Percentiles rank a stretch among this genome's conserved stretches.
These are phyloP conservation scores for Neonectria punicea DNA, from an alignment of 2,329 filamentous ascomycete genomes.

Conservation along the genomic window DNA sequence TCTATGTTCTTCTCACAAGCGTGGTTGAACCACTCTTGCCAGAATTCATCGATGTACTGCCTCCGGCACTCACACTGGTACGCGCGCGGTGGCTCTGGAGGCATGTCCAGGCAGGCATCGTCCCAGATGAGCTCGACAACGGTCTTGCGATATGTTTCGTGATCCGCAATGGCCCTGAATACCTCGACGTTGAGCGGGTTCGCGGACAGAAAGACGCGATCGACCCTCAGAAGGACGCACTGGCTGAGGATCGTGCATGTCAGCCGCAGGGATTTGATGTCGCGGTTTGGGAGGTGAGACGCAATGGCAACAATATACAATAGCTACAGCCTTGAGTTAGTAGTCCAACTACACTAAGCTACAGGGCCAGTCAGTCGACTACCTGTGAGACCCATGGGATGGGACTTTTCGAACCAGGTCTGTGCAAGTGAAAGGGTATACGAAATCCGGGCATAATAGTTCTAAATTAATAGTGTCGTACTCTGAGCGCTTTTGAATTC, in stretches of 20 bases:
- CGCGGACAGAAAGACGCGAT: slow-evolving; percentile 7
- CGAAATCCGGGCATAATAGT: too few relatives aligned
- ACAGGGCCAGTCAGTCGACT: too few relatives aligned
- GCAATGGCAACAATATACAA: not conserved
- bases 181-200: slow-evolving; percentile 3
- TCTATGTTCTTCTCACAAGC: not conserved
- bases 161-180: not conserved
- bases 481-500: too few relatives aligned
- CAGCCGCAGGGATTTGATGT: slow-evolving; percentile 6
- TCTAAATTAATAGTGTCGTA: too few relatives aligned
- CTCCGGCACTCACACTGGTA: not conserved
- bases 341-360: too few relatives aligned
- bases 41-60: not conserved
- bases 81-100: not conserved
- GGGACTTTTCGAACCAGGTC: too few relatives aligned
- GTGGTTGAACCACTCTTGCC: not conserved
- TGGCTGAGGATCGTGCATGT: not conserved
- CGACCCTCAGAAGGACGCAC: not conserved
- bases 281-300: not conserved
- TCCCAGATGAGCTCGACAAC: slow-evolving; percentile 13
- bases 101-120: not conserved
- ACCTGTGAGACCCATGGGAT: too few relatives aligned
- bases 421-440: too few relatives aligned
- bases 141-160: not conserved
- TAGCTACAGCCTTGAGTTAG: too few relatives aligned